Evolutionary conservation across 768 basidiomycete genomes (phyloP).

Genomic region (Lentinula sp.): DNA sequence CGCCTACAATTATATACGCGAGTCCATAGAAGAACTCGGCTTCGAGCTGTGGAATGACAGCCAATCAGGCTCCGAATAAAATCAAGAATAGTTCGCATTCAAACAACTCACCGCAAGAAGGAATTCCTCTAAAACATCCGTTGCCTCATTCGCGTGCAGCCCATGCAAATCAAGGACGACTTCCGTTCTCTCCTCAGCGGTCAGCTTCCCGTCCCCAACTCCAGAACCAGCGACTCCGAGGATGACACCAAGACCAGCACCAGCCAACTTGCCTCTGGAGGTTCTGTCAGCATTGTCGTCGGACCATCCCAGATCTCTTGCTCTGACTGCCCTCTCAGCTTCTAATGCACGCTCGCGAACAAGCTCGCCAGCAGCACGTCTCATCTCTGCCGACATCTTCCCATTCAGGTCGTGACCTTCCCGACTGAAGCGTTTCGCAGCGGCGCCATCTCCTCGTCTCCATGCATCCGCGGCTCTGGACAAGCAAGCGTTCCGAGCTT

Average conservation of each 20-base stretch:
- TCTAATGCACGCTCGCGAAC: constrained; percentile 76
- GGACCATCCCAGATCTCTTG: constrained; percentile 61
- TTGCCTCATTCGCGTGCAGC: constrained; percentile 88
- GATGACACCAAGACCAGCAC: constrained; percentile 78
- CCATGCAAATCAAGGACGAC: constrained; percentile 87
- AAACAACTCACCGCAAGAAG: constrained; percentile 66
- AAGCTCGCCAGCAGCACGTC: constrained; percentile 75
- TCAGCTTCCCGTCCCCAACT: constrained; percentile 48
- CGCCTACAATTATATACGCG: constrained; percentile 90
- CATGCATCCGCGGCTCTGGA: constrained; percentile 95
- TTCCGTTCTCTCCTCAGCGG: constrained; percentile 88
- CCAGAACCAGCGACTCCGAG: constrained; percentile 76
- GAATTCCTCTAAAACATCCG: constrained; percentile 86
- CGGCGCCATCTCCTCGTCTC: constrained; percentile 91
- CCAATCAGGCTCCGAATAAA: background rate
- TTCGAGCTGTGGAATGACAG: constrained; percentile 53
- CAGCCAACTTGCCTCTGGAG: constrained; percentile 67
- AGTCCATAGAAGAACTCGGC: constrained; percentile 79
- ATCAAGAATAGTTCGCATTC: background rate
- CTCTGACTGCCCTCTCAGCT: constrained; percentile 70
- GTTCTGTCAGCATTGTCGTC: constrained; percentile 81
- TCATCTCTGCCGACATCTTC: constrained; percentile 85
- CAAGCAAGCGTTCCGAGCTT: constrained; percentile 89
- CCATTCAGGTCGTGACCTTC: constrained; percentile 93
- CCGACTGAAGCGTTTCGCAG: constrained; percentile 89